phyloP scores from a whole-genome alignment of 768 basidiomycete genomes.

The Xerocomus spinulosus region DNA sequence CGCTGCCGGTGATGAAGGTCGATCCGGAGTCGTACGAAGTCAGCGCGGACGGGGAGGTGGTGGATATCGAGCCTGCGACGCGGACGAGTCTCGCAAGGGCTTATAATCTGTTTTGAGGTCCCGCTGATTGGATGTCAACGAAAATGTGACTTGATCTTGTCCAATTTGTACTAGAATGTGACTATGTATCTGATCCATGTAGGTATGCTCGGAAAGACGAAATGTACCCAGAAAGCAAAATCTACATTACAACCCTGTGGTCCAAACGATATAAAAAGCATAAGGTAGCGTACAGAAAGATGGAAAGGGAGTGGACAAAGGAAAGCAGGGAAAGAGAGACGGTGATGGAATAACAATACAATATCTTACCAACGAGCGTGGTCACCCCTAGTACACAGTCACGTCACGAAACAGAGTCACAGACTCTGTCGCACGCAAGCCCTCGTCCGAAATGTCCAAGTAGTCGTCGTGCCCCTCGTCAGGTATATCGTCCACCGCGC shows the following conservation, averaged over 20 bases:
- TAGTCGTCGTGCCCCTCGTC: conserved; percentile 7
- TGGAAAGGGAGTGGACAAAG: not conserved
- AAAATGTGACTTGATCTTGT: not conserved
- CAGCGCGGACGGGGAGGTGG: conserved; percentile 66
- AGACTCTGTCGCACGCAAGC: conserved; percentile 17
- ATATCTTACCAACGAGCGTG: not conserved
- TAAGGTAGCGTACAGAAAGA: conserved; percentile 16
- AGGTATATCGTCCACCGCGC: not conserved
- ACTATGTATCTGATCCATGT: conserved; percentile 5
- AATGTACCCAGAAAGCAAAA: not conserved
- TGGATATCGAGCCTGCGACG: conserved; percentile 72
- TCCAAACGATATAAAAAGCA: conserved; percentile 17
- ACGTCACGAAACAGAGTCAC: conserved; percentile 17
- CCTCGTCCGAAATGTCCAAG: conserved; percentile 16
- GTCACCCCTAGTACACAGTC: conserved; percentile 17
- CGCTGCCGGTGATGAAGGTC: conserved; percentile 78
- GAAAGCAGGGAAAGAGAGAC: not conserved
- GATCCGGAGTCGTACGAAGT: conserved; percentile 94
- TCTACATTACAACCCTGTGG: conserved; percentile 13
- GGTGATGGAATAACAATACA: conserved; percentile 8
- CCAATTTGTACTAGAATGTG: no score
- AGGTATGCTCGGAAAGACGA: not conserved
- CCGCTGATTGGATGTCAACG: no score
- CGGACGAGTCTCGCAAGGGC: conserved; percentile 60
- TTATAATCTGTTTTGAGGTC: conserved; percentile 77